phyloP scores from a whole-genome alignment of 2,329 filamentous ascomycete genomes.

The Anisogramma anomala region DNA sequence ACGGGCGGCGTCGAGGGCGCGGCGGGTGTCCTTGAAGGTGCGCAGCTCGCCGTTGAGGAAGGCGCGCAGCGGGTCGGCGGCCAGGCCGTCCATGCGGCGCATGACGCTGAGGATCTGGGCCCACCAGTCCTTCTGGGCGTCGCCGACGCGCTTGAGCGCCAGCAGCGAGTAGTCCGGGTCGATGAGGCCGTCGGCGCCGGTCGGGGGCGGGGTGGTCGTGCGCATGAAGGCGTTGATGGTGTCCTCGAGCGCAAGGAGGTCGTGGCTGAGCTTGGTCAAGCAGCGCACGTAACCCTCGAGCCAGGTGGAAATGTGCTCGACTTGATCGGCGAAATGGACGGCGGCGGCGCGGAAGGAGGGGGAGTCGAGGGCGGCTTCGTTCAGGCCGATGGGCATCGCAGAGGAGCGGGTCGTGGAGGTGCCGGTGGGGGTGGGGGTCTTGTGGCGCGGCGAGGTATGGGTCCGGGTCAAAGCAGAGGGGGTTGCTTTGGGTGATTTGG shows the following conservation, averaged over 20 bases:
- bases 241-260: constrained; percentile 64
- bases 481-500: constrained; percentile 1
- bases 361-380: constrained; percentile 92
- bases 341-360: constrained; percentile 86
- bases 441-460: not conserved
- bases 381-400: constrained; percentile 65
- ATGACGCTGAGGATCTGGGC: constrained; percentile 59
- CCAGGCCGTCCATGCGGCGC: constrained; percentile 63
- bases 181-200: constrained; percentile 70
- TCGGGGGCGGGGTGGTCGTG: constrained; percentile 60
- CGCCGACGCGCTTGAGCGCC: constrained; percentile 72
- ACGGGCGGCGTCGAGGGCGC: constrained; percentile 66
- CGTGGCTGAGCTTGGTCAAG: constrained; percentile 44
- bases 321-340: constrained; percentile 79
- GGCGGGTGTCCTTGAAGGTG: constrained; percentile 74
- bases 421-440: not conserved
- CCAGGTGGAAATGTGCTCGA: constrained; percentile 87
- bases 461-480: not conserved
- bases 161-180: constrained; percentile 93
- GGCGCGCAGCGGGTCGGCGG: constrained; percentile 68
- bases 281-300: constrained; percentile 52
- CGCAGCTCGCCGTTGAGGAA: constrained; percentile 73
- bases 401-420: constrained; percentile 22
- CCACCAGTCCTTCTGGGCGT: constrained; percentile 85
- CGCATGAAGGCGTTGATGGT: constrained; percentile 66